Base-by-base conservation (phyloP, 176 grass and related monocot species). In the Ensete glaucum region DNA sequence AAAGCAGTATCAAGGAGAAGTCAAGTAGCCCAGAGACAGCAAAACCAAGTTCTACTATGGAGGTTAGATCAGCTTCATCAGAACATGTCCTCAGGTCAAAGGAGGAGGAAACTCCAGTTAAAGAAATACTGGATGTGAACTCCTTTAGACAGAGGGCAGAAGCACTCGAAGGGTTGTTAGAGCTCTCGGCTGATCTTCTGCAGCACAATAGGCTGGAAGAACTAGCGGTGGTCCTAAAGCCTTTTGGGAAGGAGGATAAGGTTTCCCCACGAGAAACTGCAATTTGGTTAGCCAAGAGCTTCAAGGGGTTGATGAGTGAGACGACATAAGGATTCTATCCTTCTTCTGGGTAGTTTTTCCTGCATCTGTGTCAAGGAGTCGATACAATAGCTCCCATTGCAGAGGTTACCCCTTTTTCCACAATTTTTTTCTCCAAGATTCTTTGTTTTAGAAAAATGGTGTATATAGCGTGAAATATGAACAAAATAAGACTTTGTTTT, bases 251-350 rank as follows among this genome's bases (percentile, higher is more conserved):
- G 88, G 88, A 78, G 88, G 88, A 78, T 23, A 99, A 95, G 81
- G 96, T 99, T 13, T 99, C 96, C 0, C 96, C 96, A 0, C 72
- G 96, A 81, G 96, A 99, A 91, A 99, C 96, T 1, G 96, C 88
- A 1, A 99, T 99, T 49, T 99, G 96, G 96, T 74, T 99, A 81
- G 96, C 96, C 13, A 99, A 91, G 88, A 99, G 96, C 83, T 92
- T 99, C 50, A 89, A 92, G 84, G 96, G 96, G 76, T 87, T 95
- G 88, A 99, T 99, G 96, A 95, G 79, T 73, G 96, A 99, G n/a
- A 91, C 91, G 72, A 77, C 22, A 52, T 92, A 79, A 89, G 64
- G 80, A 50, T 52, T 62, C 6, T 55, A 43, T 43, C 34, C 34
- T 43, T 43, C 34, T 6, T 29, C 29, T 29, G 29, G 29, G 29